Evolutionary conservation across 345 rosid genomes (phyloP).

Genomic region (Boechera divaricarpa): DNA sequence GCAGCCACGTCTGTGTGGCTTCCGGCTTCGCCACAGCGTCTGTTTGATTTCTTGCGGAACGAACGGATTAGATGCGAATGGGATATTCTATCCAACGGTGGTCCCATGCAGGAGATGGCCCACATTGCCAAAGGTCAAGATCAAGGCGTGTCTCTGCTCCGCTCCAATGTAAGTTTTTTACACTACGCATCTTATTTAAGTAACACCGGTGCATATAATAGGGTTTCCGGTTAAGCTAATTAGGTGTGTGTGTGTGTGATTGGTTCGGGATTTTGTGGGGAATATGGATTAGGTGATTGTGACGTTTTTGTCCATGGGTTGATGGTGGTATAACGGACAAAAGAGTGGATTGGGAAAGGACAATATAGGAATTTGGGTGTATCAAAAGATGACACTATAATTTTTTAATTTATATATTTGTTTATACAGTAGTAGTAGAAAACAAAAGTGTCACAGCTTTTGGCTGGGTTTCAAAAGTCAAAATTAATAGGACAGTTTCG

Average conservation of each 20-base stretch:
- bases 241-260: slow-evolving; percentile 12
- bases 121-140: slow-evolving; percentile 67
- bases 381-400: slow-evolving; percentile 26
- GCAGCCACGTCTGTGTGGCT: slow-evolving; percentile 78
- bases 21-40: slow-evolving; percentile 56
- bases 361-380: slow-evolving; percentile 50
- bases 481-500: slow-evolving; percentile 54
- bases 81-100: slow-evolving; percentile 71
- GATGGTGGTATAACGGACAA: slow-evolving; percentile 38
- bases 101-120: slow-evolving; percentile 70
- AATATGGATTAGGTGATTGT: slow-evolving; percentile 37
- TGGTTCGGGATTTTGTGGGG: slow-evolving; percentile 33
- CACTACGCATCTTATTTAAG: neutral
- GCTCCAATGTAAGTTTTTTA: slow-evolving; percentile 52
- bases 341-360: slow-evolving; percentile 48
- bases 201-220: neutral
- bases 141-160: slow-evolving; percentile 69
- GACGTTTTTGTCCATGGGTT: slow-evolving; percentile 47
- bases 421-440: slow-evolving; percentile 21
- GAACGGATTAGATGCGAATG: slow-evolving; percentile 66
- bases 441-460: slow-evolving; percentile 44
- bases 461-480: slow-evolving; percentile 56
- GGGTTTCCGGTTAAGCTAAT: neutral
- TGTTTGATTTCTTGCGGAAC: slow-evolving; percentile 65
- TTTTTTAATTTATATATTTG: slow-evolving; percentile 1